These are phyloP conservation scores for Orbilia quercus DNA, from an alignment of 2,329 filamentous ascomycete genomes.

Conservation along the genomic window DNA sequence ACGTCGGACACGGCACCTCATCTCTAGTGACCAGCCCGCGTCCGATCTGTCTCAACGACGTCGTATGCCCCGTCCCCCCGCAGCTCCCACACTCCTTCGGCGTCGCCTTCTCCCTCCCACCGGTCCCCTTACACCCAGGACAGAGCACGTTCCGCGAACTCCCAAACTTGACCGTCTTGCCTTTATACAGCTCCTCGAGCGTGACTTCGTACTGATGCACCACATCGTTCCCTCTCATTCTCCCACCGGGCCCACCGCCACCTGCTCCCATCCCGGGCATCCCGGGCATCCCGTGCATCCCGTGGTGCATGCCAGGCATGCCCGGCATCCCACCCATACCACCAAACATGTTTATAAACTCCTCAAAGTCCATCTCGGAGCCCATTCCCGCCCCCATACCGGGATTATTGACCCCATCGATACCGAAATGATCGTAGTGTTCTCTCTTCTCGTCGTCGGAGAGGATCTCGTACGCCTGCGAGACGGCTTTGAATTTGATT, in stretches of 20 bases:
- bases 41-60: constrained; percentile 83
- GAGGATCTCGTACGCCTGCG: constrained; percentile 97
- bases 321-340: constrained; percentile 71
- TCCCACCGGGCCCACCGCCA: constrained; percentile 64
- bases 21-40: constrained; percentile 87
- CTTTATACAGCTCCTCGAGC: constrained; percentile 96
- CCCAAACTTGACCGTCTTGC: constrained; percentile 96
- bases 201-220: constrained; percentile 91
- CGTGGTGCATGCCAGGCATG: constrained; percentile 69
- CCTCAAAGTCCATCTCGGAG: constrained; percentile 84
- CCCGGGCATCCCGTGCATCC: constrained; percentile 65
- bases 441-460: constrained; percentile 93
- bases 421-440: constrained; percentile 92
- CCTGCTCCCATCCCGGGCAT: constrained; percentile 64
- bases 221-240: constrained; percentile 78
- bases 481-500: constrained; percentile 89
- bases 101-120: constrained; percentile 92
- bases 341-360: constrained; percentile 76
- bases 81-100: constrained; percentile 84
- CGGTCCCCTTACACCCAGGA: constrained; percentile 82
- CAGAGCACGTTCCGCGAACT: constrained; percentile 95
- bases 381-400: constrained; percentile 70
- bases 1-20: constrained; percentile 81
- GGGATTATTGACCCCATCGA: constrained; percentile 90
- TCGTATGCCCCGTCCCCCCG: constrained; percentile 79